Base-by-base conservation (phyloP, 176 grass and related monocot genomes). In the Olyra latifolia region DNA sequence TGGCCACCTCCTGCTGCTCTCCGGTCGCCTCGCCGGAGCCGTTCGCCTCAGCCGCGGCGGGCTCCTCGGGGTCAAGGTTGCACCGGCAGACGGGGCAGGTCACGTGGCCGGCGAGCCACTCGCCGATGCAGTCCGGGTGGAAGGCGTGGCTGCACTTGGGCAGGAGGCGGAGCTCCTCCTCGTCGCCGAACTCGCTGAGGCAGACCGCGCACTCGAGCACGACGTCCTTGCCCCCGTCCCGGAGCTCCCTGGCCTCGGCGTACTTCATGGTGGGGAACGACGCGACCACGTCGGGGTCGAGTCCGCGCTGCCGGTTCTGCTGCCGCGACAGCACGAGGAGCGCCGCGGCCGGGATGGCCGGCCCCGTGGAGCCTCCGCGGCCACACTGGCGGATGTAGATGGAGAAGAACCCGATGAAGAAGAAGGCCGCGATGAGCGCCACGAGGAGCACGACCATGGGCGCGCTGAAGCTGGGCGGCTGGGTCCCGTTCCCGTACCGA, bases 51-150 rank as follows among this genome's bases (percentile, higher is more conserved):
- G 24, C 11, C 0, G 60, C 55, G 6, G 84, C 24, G 23, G 77
- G 53, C 8, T 88, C 83, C 15, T 85, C 81, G 17, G 82, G 83
- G 22, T 64, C 54, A 57, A 95, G 86, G n/a, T 68, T 78, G 81
- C 92, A 91, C 2, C 92, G 88, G 82, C 92, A 94, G 47, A 94
- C 92, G 27, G 92, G 92, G 74, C 92, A 94, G 20, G 92, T 91
- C 1, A 86, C 92, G 74, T 94, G 92, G 2, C 70, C 71, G 9
- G 88, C 82, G 63, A 95, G 89, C 93, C 93, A 95, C 85, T 88
- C 89, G 0, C 92, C 89, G 74, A 97, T 97, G 66, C 95, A 97
- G 69, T 92, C 89, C 6, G 86, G 61, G 81, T 97, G 95, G 83
- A 97, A 94, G 0, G 84, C 89, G 72, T 97, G 95, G 89, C 49